A percentile compares a stretch with the other conserved stretches of the same genome.
phyloP scores from a whole-genome alignment of 2,329 filamentous ascomycete genomes.

The Trematosphaeria pertusa region DNA sequence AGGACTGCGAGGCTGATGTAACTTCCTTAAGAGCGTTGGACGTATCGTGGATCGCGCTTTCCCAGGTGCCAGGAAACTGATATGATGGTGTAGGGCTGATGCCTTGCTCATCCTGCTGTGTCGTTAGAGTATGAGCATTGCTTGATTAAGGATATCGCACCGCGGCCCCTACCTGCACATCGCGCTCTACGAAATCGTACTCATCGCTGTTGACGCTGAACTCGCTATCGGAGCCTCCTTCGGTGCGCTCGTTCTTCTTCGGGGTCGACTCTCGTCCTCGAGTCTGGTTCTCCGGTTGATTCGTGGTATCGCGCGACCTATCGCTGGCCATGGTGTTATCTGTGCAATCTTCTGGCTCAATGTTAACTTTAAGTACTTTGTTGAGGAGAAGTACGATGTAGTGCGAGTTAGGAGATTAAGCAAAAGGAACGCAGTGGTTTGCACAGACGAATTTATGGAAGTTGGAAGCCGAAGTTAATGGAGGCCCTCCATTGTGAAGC shows the following conservation, averaged over 20 bases:
- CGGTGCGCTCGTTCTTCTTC: background rate
- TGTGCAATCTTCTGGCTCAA: no score
- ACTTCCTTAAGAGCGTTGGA: constrained; percentile 15
- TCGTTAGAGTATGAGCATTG: background rate
- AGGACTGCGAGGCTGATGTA: constrained; percentile 14
- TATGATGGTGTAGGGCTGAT: constrained; percentile 7
- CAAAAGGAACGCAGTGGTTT: no score
- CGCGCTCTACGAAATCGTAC: background rate
- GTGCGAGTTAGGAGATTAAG: no score
- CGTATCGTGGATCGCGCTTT: constrained; percentile 17
- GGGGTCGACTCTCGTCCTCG: no score
- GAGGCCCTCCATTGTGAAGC: no score
- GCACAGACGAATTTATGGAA: no score
- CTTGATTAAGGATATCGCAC: background rate
- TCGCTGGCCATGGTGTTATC: no score
- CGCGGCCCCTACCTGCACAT: background rate
- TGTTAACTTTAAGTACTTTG: no score
- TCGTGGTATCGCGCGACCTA: no score
- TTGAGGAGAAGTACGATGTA: no score
- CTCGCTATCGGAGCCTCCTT: background rate
- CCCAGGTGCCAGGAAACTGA: constrained; percentile 27
- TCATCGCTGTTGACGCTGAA: constrained; percentile 1
- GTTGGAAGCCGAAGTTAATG: no score
- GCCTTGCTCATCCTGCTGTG: background rate
- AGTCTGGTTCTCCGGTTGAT: no score